Evolutionary conservation across 495 filamentous ascomycete genomes (phyloP).

Genomic region (Aspergillus mulundensis): DNA sequence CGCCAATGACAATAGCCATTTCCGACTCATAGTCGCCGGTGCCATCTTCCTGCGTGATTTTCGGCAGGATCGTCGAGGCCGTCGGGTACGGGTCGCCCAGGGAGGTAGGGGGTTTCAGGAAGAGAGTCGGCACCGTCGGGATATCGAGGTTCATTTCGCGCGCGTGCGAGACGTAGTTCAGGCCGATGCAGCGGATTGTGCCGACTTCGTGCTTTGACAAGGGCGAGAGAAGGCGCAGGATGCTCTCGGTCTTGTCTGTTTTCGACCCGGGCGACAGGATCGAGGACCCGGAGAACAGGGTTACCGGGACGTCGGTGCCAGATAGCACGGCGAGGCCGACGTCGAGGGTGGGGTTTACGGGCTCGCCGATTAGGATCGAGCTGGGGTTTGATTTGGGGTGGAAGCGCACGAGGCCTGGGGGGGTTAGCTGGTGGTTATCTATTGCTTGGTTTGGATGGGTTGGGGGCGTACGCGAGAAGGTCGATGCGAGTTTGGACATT

Average conservation of each 20-base stretch:
- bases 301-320: conserved; percentile 51
- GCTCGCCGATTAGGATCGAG: conserved; percentile 55
- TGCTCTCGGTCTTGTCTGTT: conserved; percentile 45
- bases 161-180: conserved; percentile 78
- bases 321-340: conserved; percentile 52
- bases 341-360: conserved; percentile 47
- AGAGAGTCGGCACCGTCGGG: conserved; percentile 70
- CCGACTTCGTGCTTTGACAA: conserved; percentile 42
- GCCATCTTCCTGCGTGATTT: conserved; percentile 49
- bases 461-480: conserved; percentile 37
- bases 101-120: conserved; percentile 74
- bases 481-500: conserved; percentile 43
- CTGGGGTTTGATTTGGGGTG: conserved; percentile 47
- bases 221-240: conserved; percentile 53
- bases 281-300: conserved; percentile 52
- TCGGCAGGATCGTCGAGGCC: conserved; percentile 56
- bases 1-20: conserved; percentile 72
- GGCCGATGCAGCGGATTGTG: conserved; percentile 65
- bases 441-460: neutral
- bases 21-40: conserved; percentile 81
- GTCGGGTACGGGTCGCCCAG: conserved; percentile 65
- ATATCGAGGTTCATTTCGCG: conserved; percentile 68
- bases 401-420: conserved; percentile 56
- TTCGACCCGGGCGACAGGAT: conserved; percentile 48
- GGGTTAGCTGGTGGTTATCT: neutral